Percentiles rank a stretch among this genome's conserved stretches.
Evolutionary conservation across 768 basidiomycete genomes (phyloP).

Genomic region (Coprinopsis marcescibilis): DNA sequence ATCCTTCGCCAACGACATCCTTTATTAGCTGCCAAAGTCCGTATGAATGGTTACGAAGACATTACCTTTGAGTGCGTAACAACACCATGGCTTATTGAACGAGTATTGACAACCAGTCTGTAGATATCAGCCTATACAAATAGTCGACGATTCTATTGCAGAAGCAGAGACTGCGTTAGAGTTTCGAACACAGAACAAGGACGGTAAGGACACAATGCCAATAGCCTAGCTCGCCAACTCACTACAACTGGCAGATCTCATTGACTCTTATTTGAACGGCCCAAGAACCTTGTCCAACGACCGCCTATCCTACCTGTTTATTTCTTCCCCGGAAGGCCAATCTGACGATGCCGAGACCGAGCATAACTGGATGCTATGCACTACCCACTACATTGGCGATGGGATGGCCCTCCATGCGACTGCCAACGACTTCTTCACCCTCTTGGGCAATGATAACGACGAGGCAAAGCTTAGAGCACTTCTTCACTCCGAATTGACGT

Average conservation of each 20-base stretch:
- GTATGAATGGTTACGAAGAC: slow-evolving; percentile 57
- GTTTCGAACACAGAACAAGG: slow-evolving; percentile 45
- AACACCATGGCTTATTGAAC: not conserved
- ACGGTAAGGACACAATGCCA: slow-evolving; percentile 36
- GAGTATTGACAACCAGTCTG: slow-evolving; percentile 1
- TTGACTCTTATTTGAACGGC: slow-evolving; percentile 72
- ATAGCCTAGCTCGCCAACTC: not conserved
- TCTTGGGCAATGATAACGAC: slow-evolving; percentile 34
- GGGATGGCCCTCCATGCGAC: slow-evolving; percentile 83
- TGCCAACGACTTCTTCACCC: slow-evolving; percentile 71
- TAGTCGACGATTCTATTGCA: slow-evolving; percentile 37
- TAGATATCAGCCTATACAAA: slow-evolving; percentile 43
- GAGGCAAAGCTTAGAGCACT: slow-evolving; percentile 24
- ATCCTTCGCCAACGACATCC: slow-evolving; percentile 68
- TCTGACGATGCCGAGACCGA: slow-evolving; percentile 19
- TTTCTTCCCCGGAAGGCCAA: slow-evolving; percentile 21
- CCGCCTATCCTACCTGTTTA: slow-evolving; percentile 59
- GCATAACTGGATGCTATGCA: slow-evolving; percentile 66
- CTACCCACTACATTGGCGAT: slow-evolving; percentile 80
- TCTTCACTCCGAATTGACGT: slow-evolving; percentile 1
- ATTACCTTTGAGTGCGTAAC: slow-evolving; percentile 58
- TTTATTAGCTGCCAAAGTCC: slow-evolving; percentile 56
- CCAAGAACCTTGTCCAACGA: slow-evolving; percentile 64
- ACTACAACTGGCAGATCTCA: slow-evolving; percentile 37
- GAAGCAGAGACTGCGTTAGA: slow-evolving; percentile 45